A percentile compares a stretch with the other conserved stretches of the same genome.
Evolutionary conservation across 352 stramenopile genomes (phyloP).

Genomic region (Phytophthora crassamura): DNA sequence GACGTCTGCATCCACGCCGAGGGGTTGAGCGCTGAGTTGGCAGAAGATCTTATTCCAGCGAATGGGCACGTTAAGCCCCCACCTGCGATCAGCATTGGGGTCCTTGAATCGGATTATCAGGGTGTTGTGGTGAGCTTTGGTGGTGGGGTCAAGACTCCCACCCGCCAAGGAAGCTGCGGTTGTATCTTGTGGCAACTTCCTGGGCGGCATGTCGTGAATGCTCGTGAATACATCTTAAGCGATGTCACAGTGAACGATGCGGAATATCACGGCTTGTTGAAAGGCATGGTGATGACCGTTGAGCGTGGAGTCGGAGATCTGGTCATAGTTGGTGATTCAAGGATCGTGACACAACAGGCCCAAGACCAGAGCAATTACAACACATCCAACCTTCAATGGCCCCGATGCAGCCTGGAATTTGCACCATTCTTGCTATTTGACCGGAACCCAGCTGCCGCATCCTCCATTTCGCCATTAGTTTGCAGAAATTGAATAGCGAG

Average conservation of each 20-base stretch:
- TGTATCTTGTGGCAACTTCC: constrained; percentile 11
- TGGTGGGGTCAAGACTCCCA: constrained; percentile 4
- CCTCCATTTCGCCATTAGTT: no score
- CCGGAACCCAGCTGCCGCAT: no score
- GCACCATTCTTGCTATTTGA: no score
- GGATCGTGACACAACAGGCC: constrained; percentile 2
- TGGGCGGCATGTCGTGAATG: neutral
- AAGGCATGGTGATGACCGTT: no score
- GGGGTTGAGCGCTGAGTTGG: no score
- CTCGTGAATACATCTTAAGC: neutral
- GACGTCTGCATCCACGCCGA: no score
- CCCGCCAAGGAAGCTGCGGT: constrained; percentile 4
- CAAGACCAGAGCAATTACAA: constrained; percentile 10
- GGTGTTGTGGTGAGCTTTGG: constrained; percentile 14
- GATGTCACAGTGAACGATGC: constrained; percentile 21
- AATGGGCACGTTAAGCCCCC: constrained; percentile 9
- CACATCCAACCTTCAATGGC: constrained; percentile 5
- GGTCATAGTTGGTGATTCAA: no score
- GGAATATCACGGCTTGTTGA: constrained; percentile 7
- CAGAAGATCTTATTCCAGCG: constrained; percentile 4
- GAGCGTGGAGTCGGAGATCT: neutral
- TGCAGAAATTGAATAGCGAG: no score
- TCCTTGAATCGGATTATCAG: constrained; percentile 5
- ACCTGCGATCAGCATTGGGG: constrained; percentile 5
- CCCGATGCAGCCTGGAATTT: no score